Evolutionary conservation across 2,329 filamentous ascomycete species (phyloP).

Genomic region (Cryphonectria nitschkei): DNA sequence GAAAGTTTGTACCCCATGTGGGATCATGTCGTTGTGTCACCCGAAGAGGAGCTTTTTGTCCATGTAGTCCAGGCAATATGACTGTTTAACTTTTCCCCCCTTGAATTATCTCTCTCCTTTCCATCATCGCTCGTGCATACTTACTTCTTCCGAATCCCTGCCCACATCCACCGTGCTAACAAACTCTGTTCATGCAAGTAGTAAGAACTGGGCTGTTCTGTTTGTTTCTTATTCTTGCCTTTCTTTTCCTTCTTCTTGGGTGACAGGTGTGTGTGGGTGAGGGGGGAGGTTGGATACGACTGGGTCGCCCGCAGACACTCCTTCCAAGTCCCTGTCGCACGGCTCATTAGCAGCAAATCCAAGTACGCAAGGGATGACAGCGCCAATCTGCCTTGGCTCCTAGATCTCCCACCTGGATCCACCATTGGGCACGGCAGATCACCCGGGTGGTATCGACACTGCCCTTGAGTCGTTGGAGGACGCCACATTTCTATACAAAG

Average conservation of each 20-base stretch:
- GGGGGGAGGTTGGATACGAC: not conserved
- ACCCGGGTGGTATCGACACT: not conserved
- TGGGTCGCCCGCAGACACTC: not conserved
- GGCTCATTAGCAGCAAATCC: not conserved
- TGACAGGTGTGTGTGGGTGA: not conserved
- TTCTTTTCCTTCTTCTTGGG: not conserved
- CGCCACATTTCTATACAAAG: not conserved
- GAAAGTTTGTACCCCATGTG: not conserved
- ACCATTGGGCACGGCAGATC: not conserved
- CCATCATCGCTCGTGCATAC: constrained; percentile 3
- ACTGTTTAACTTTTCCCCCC: not conserved
- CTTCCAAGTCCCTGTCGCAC: constrained; percentile 1
- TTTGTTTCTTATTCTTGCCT: not conserved
- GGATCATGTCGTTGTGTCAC: not conserved
- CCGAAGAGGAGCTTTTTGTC: not conserved
- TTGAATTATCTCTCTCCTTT: no score
- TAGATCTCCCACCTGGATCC: not conserved
- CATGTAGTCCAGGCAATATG: not conserved
- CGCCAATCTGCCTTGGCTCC: not conserved
- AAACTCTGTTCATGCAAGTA: not conserved
- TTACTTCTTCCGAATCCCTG: not conserved
- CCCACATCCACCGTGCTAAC: not conserved
- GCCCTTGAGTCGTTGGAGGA: not conserved
- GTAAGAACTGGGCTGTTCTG: not conserved
- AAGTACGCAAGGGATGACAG: constrained; percentile 14